A percentile compares a stretch with the other conserved stretches of the same genome.
Conservation (phyloP, 179 eudicot genomes). For the Silene vulgaris region DNA sequence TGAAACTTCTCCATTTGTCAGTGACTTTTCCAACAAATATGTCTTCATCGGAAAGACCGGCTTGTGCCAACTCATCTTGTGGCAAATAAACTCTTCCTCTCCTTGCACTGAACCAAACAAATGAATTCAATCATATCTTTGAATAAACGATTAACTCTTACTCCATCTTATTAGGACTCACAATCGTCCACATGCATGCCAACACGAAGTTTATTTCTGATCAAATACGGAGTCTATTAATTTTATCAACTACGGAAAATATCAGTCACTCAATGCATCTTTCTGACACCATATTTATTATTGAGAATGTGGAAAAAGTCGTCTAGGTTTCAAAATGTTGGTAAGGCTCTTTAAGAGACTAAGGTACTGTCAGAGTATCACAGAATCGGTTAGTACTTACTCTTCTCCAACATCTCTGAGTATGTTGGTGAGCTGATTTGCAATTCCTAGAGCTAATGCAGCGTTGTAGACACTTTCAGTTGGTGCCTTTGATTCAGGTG, state of each 20-base stretch:
- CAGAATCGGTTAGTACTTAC: conserved; percentile 40
- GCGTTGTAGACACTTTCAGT: conserved; percentile 76
- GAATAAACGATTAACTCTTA: background rate
- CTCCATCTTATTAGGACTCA: background rate
- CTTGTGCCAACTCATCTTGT: conserved; percentile 79
- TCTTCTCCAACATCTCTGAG: conserved; percentile 95
- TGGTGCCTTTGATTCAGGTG: conserved; percentile 65
- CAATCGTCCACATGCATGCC: background rate
- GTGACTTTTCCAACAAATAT: conserved; percentile 84
- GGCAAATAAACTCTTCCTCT: conserved; percentile 87
- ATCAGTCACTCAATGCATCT: too few species aligned
- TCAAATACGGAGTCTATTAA: background rate
- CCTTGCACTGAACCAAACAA: conserved; percentile 52
- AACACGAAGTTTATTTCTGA: background rate
- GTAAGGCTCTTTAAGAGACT: background rate
- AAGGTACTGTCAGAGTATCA: background rate
- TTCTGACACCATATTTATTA: too few species aligned
- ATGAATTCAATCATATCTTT: background rate
- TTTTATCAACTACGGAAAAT: background rate
- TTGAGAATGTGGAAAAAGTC: too few species aligned
- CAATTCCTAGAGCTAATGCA: conserved; percentile 76
- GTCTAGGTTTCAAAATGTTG: too few species aligned
- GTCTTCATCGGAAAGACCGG: conserved; percentile 84
- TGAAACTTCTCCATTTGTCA: conserved; percentile 85
- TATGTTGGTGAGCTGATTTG: conserved; percentile 84